Base-by-base conservation (phyloP, 139 green algal species). In the Chlamydomonas schloesseri region DNA sequence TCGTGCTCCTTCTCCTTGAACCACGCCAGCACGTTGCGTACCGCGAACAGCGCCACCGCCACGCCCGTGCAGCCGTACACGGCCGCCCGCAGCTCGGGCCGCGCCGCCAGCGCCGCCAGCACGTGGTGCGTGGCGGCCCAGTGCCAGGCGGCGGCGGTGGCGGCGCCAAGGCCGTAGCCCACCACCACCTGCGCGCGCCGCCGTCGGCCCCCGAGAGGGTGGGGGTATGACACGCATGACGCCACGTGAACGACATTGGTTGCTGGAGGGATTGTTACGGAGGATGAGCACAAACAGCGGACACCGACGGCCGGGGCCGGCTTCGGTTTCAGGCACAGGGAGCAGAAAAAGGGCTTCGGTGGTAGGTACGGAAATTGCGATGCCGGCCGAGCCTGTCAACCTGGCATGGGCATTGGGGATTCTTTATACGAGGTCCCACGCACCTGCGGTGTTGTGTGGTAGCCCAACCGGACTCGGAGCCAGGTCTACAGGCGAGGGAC, bases 391-490 rank as follows among this genome's bases (percentile, higher is more conserved):
- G 11, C 11, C 11, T 57, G 50, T 57, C 11, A 14, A 11, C 14
- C 14, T 11, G 50, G 50, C 11, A 11, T 57, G 50, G 50, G 11
- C 14, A 57, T 21, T 11, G 11, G 14, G 11, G 11, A 57, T 57
- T 21, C 11, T 21, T 57, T 11, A 21, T 57, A 57, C 55, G 18
- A 64, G 55, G 20, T 64, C 60, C 24, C 60, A 9, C 34, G 17
- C 78, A 84, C 78, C 81, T 97, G 95, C 0, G 91, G 84, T 28
- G 81, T 57, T 4, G 93, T 97, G 89, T 97, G 95, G 60, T 93
- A 97, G 11, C 94, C 94, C 5, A 94, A 75, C 1, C 72, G 47
- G 23, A 97, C 94, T 1, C 94, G 83, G 37, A 97, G 90, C 90
- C 92, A 97, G 0, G 92, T 92, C 89, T 95, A 88, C 53, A 84